phyloP scores from a whole-genome alignment of 495 filamentous ascomycete species.

The Trichoderma asperelloides region DNA sequence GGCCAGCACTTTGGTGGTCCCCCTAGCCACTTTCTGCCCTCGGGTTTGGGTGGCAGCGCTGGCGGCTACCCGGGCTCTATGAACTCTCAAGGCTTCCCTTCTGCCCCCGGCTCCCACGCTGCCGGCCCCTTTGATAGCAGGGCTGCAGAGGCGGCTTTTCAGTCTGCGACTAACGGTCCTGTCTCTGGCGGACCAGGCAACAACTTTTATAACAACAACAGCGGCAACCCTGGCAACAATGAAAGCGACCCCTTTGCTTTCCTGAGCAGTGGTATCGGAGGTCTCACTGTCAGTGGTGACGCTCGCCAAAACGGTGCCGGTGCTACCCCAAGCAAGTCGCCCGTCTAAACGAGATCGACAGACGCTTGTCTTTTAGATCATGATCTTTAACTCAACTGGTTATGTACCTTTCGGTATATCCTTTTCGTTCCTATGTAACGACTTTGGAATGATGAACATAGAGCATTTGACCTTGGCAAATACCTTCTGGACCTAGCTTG shows the following conservation, averaged over 20 bases:
- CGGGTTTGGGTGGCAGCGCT: constrained; percentile 72
- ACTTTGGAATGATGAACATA: constrained; percentile 27
- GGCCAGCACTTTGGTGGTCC: constrained; percentile 78
- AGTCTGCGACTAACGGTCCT: constrained; percentile 69
- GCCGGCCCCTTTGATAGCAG: constrained; percentile 89
- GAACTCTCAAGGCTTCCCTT: constrained; percentile 61
- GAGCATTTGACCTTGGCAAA: constrained; percentile 26
- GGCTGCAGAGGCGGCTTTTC: constrained; percentile 84
- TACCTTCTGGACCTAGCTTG: constrained; percentile 23
- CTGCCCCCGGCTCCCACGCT: constrained; percentile 64
- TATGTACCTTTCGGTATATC: constrained; percentile 15
- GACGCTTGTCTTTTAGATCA: not conserved
- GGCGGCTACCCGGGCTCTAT: constrained; percentile 69
- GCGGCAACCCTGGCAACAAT: constrained; percentile 24
- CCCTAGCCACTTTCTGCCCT: constrained; percentile 83
- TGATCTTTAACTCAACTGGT: constrained; percentile 13
- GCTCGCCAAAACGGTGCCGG: constrained; percentile 74
- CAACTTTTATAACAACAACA: constrained; percentile 40
- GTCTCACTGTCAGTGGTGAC: constrained; percentile 73
- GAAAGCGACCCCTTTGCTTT: constrained; percentile 83
- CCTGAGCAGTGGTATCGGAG: constrained; percentile 71
- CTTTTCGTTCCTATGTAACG: constrained; percentile 17
- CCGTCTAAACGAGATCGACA: constrained; percentile 34
- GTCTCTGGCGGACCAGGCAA: constrained; percentile 56
- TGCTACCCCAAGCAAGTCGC: constrained; percentile 53